Evolutionary conservation across 331 rosid species (phyloP), one percentile per base, ranked within the genome.

Genomic region (Pyrus hybrid): DNA sequence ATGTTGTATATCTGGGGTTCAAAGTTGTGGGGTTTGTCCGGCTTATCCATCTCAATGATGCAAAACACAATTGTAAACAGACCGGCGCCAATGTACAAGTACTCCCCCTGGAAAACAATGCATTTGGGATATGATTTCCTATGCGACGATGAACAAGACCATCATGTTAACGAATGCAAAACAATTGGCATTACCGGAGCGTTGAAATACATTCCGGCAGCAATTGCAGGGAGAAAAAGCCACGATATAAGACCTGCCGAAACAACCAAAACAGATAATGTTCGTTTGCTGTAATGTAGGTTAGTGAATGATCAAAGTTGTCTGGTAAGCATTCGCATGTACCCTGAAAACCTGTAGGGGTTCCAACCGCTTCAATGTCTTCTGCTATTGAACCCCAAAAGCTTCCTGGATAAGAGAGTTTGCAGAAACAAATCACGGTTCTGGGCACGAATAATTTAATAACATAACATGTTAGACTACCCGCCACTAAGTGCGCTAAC

Each of bases 321-420:
- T 47, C 2, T 45, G n/a, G 26, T 60, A 73, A 58, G 23, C 3
- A 21, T 54, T 68, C 17, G 4, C 9, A 18, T 71, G 29, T 83
- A 94, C 99, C 99, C 70, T 94, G 99, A 81, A 94, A 94, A 74
- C 99, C 97, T 4, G 96, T 90, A 22, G 99, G 99, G 13, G 97
- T 89, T 74, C 79, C 97, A 76, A 83, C 92, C 53, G 88, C 89
- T 47, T 63, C 79, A 68, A 83, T 28, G 20, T 92, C 99, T 43
- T 87, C 91, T 8, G 70, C 74, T 76, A 94, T 26, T 54, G 84
- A 63, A 25, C 81, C 93, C 99, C 97, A 94, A 83, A 92, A 90
- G 71, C 89, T 83, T 83, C 92, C 97, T 92, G 83, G 60, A 72
- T 20, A 62, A 35, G 63, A 51, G 20, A 76, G 65, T 61, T 32